Conservation (phyloP, 495 filamentous ascomycete genomes). For the Viridothelium virens region DNA sequence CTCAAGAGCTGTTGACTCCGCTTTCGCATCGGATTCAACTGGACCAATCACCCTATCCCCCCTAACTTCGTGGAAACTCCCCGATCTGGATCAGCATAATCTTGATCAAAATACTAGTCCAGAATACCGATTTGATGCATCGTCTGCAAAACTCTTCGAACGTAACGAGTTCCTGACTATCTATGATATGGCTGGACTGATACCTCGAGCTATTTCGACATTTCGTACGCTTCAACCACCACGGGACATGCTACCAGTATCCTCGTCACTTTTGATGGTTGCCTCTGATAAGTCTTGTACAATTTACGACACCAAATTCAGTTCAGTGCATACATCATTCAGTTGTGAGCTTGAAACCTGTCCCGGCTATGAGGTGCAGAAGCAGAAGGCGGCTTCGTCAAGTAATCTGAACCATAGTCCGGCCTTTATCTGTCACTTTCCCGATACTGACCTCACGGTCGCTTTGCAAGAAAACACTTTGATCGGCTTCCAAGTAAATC, state of each 20-base stretch:
- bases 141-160: constrained; percentile 49
- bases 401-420: not conserved
- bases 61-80: not conserved
- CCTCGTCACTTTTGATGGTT: constrained; percentile 25
- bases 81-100: not conserved
- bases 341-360: constrained; percentile 7
- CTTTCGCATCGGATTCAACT: not conserved
- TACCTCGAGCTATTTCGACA: constrained; percentile 41
- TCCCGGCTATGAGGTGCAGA: constrained; percentile 11
- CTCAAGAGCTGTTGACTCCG: not conserved
- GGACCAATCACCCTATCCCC: not conserved
- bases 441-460: constrained; percentile 28
- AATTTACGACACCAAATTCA: constrained; percentile 35
- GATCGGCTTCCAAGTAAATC: constrained; percentile 29
- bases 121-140: constrained; percentile 47
- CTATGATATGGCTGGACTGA: constrained; percentile 45
- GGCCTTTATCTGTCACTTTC: constrained; percentile 22
- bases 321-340: constrained; percentile 27
- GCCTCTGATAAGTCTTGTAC: constrained; percentile 22
- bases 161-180: constrained; percentile 41
- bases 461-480: constrained; percentile 26
- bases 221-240: constrained; percentile 1
- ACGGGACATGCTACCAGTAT: constrained; percentile 17
- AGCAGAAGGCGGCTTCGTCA: not conserved
- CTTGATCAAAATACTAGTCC: constrained; percentile 7